A percentile compares a stretch with the other conserved stretches of the same genome.
Evolutionary conservation across 192 early-diverging fungal genomes (phyloP).

Genomic region (Umbelopsis vinacea): DNA sequence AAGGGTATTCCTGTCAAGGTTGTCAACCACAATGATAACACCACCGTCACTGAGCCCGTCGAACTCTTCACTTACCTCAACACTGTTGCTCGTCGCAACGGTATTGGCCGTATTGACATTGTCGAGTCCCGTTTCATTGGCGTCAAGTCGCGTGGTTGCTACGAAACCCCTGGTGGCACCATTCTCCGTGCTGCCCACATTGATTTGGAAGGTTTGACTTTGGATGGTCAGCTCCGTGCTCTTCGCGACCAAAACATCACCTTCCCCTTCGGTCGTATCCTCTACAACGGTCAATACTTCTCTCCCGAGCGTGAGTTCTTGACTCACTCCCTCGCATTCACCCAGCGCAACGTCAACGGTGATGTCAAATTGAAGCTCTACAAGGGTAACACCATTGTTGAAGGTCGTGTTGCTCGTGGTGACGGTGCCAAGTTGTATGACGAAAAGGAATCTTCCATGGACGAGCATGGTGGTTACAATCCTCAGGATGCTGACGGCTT

Average conservation of each 20-base stretch:
- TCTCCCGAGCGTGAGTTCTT: slow-evolving; percentile 94
- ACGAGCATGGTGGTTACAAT: slow-evolving; percentile 88
- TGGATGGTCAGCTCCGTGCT: slow-evolving; percentile 95
- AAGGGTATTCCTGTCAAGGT: slow-evolving; percentile 90
- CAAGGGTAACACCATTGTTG: slow-evolving; percentile 91
- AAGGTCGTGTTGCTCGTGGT: slow-evolving; percentile 81
- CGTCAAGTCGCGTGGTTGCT: slow-evolving; percentile 99
- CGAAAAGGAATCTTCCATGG: slow-evolving; percentile 96
- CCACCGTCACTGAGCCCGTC: slow-evolving; percentile 69
- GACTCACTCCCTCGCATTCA: slow-evolving; percentile 77
- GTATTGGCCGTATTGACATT: slow-evolving; percentile 98
- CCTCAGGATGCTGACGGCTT: slow-evolving; percentile 95
- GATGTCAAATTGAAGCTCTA: slow-evolving; percentile 94
- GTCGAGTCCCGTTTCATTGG: slow-evolving; percentile 99
- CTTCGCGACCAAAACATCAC: slow-evolving; percentile 92
- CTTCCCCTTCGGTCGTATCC: slow-evolving; percentile 68
- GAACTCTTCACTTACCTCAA: slow-evolving; percentile 97
- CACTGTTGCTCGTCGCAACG: slow-evolving; percentile 93
- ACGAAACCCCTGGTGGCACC: slow-evolving; percentile 98
- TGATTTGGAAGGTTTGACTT: slow-evolving; percentile 92
- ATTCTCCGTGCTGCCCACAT: slow-evolving; percentile 94
- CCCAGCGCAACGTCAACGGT: slow-evolving; percentile 89
- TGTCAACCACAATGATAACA: slow-evolving; percentile 77
- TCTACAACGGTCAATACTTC: slow-evolving; percentile 98
- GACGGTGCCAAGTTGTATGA: slow-evolving; percentile 88